These are phyloP conservation scores for Ananas comosus DNA, from an alignment of 176 grass and related monocot species.

Conservation along the genomic window DNA sequence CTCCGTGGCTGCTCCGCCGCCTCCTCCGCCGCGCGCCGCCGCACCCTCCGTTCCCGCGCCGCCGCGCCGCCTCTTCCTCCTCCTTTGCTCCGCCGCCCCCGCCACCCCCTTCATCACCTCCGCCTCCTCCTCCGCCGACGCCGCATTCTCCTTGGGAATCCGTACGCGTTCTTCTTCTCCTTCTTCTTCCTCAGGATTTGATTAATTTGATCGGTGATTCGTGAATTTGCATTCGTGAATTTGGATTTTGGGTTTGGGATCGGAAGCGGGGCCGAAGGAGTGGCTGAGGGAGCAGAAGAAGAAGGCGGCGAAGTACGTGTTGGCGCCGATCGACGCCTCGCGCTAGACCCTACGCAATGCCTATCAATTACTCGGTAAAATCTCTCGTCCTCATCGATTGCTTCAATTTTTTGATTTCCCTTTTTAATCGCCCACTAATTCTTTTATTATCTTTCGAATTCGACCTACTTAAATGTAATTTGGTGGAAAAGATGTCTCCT, in stretches of 20 bases:
- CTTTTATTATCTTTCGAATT: too few species aligned
- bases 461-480: too few species aligned
- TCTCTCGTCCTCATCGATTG: background rate
- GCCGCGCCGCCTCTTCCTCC: background rate
- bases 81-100: constrained; percentile 17
- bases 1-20: background rate
- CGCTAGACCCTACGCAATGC: constrained; percentile 54
- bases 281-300: constrained; percentile 78
- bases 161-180: constrained; percentile 28
- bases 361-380: constrained; percentile 42
- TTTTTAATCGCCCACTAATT: too few species aligned
- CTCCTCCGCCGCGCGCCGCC: background rate
- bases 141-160: constrained; percentile 60
- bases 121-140: constrained; percentile 18
- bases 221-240: background rate
- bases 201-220: background rate
- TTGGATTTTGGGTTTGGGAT: constrained; percentile 1
- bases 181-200: background rate
- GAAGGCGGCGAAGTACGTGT: constrained; percentile 68
- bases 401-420: too few species aligned
- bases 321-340: constrained; percentile 78
- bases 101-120: constrained; percentile 24
- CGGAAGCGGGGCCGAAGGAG: constrained; percentile 77
- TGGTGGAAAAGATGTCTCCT: too few species aligned
- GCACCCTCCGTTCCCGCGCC: background rate